Conservation (phyloP, 2,329 filamentous ascomycete species). For the Colletotrichum somersetense region DNA sequence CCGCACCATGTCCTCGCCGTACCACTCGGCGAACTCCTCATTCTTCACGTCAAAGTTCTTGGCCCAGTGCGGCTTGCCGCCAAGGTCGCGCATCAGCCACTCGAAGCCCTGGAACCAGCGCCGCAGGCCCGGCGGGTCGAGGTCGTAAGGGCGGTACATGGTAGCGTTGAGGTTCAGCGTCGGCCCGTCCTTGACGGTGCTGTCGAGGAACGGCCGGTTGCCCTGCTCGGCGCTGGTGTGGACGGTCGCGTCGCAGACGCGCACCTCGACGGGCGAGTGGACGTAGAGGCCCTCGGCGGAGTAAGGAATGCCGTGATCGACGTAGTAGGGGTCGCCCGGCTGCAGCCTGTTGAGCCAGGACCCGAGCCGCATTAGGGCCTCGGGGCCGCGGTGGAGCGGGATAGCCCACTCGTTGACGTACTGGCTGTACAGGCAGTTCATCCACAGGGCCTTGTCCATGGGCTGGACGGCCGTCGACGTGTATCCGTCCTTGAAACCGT, state of each 20-base stretch:
- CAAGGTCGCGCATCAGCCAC: slow-evolving; percentile 88
- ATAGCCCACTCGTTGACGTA: slow-evolving; percentile 99
- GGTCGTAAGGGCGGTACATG: slow-evolving; percentile 84
- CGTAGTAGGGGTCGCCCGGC: slow-evolving; percentile 74
- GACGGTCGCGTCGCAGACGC: slow-evolving; percentile 77
- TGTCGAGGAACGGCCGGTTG: slow-evolving; percentile 71
- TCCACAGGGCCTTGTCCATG: slow-evolving; percentile 83
- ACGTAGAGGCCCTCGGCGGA: slow-evolving; percentile 84
- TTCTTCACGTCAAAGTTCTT: slow-evolving; percentile 83
- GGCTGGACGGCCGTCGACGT: slow-evolving; percentile 82
- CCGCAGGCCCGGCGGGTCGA: slow-evolving; percentile 79
- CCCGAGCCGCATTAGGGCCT: slow-evolving; percentile 84
- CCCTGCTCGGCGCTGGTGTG: slow-evolving; percentile 47
- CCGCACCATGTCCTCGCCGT: slow-evolving; percentile 73
- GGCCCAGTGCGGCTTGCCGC: slow-evolving; percentile 90
- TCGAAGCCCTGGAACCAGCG: slow-evolving; percentile 93
- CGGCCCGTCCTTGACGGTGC: slow-evolving; percentile 74
- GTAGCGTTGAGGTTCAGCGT: slow-evolving; percentile 93
- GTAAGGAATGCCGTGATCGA: slow-evolving; percentile 80
- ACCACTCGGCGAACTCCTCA: slow-evolving; percentile 72
- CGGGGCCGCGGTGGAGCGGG: slow-evolving; percentile 86
- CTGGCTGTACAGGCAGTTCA: slow-evolving; percentile 98
- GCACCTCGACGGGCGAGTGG: slow-evolving; percentile 93
- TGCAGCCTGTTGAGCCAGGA: slow-evolving; percentile 81
- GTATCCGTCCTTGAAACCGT: slow-evolving; percentile 82